Conservation (phyloP, 2,329 filamentous ascomycete genomes). For the Diaporthe sp. region DNA sequence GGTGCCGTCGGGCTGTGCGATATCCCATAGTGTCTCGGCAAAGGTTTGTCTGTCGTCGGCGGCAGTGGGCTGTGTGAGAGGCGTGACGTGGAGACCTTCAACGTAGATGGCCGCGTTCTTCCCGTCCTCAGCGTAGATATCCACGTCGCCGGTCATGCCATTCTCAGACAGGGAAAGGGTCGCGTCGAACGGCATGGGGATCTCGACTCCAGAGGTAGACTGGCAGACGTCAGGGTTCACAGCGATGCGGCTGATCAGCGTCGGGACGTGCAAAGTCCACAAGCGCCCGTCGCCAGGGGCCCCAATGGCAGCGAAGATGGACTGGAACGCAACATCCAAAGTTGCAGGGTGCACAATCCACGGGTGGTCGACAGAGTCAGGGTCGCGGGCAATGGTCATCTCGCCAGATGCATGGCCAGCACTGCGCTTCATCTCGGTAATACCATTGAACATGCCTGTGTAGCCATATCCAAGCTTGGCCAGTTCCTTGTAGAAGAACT, state of each 20-base stretch:
- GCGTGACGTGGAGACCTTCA: constrained; percentile 28
- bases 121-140: constrained; percentile 22
- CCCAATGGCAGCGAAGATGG: constrained; percentile 11
- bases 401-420: not conserved
- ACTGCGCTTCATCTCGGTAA: constrained; percentile 14
- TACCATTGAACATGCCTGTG: constrained; percentile 21
- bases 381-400: not conserved
- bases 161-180: not conserved
- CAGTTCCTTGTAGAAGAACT: constrained; percentile 32
- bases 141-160: constrained; percentile 28
- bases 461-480: constrained; percentile 32
- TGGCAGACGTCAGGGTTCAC: constrained; percentile 24
- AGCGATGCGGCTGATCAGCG: constrained; percentile 1
- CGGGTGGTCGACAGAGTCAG: not conserved
- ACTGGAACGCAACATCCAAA: constrained; percentile 30
- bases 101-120: constrained; percentile 31
- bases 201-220: not conserved
- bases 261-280: constrained; percentile 25
- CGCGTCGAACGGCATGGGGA: not conserved
- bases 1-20: not conserved
- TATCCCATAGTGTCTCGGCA: constrained; percentile 27
- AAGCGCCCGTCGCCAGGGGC: constrained; percentile 24
- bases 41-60: constrained; percentile 32
- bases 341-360: constrained; percentile 26
- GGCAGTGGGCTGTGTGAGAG: constrained; percentile 28